A percentile compares a stretch with the other conserved stretches of the same genome.
These are phyloP conservation scores for Penicillium mononematosum DNA, from an alignment of 495 filamentous ascomycete genomes.

Conservation along the genomic window DNA sequence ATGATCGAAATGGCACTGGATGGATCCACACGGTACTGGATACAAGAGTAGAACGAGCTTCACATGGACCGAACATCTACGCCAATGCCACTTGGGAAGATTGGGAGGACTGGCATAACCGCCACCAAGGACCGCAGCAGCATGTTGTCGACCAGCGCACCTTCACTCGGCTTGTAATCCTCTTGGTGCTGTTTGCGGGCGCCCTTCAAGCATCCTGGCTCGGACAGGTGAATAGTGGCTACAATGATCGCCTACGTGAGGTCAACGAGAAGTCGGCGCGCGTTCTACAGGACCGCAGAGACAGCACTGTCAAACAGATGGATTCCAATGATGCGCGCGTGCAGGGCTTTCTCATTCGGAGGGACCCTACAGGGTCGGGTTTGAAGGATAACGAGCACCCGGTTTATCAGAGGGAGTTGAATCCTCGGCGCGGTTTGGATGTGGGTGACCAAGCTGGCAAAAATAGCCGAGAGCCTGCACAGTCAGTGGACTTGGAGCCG, in stretches of 20 bases:
- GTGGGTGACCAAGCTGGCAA: neutral
- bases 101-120: constrained; percentile 85
- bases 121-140: constrained; percentile 56
- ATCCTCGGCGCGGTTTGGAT: constrained; percentile 19
- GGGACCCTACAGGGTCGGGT: constrained; percentile 55
- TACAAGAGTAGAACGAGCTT: constrained; percentile 22
- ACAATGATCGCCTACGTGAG: constrained; percentile 61
- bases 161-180: constrained; percentile 67
- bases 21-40: constrained; percentile 56
- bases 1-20: constrained; percentile 77
- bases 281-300: constrained; percentile 57
- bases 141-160: constrained; percentile 67
- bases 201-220: constrained; percentile 68
- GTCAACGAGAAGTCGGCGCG: constrained; percentile 61
- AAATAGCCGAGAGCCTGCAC: constrained; percentile 5
- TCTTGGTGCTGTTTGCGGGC: constrained; percentile 64
- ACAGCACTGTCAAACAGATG: constrained; percentile 44
- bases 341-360: constrained; percentile 66
- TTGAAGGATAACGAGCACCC: constrained; percentile 43
- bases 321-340: constrained; percentile 61
- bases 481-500: neutral
- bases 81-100: constrained; percentile 97
- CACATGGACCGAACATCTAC: constrained; percentile 51
- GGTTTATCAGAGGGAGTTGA: constrained; percentile 38
- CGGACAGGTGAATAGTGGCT: constrained; percentile 50